Percentiles rank a stretch among this genome's conserved stretches.
phyloP scores from a whole-genome alignment of 2,329 filamentous ascomycete genomes.

The Sporothrix brunneoviolacea region DNA sequence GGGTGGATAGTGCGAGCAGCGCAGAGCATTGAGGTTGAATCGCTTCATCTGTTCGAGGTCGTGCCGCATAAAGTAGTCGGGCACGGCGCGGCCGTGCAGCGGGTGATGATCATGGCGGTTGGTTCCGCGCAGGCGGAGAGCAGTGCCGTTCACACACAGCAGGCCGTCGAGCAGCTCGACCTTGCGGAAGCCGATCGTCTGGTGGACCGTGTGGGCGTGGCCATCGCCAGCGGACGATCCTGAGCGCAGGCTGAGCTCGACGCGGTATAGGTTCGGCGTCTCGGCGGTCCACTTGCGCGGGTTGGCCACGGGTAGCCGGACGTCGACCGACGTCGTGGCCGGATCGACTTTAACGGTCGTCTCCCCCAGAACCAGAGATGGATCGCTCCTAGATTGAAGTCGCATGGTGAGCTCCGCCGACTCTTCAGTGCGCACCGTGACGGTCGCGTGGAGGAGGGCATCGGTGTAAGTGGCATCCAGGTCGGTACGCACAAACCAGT shows the following conservation, averaged over 20 bases:
- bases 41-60: constrained; percentile 63
- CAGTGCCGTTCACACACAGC: constrained; percentile 55
- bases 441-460: constrained; percentile 41
- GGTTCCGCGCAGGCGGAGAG: constrained; percentile 55
- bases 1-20: constrained; percentile 63
- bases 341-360: neutral
- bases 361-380: neutral
- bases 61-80: constrained; percentile 51
- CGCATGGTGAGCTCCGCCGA: constrained; percentile 30
- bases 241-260: constrained; percentile 37
- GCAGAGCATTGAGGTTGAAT: constrained; percentile 65
- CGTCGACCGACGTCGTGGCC: constrained; percentile 10
- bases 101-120: constrained; percentile 69
- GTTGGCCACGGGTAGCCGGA: constrained; percentile 39
- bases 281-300: constrained; percentile 65
- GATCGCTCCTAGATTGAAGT: constrained; percentile 23
- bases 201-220: constrained; percentile 36
- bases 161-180: constrained; percentile 56
- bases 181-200: constrained; percentile 56
- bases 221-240: constrained; percentile 7
- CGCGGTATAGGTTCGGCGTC: constrained; percentile 53
- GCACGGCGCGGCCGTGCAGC: constrained; percentile 54
- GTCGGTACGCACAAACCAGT: constrained; percentile 49
- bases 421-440: constrained; percentile 30
- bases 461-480: constrained; percentile 46